phyloP scores from a whole-genome alignment of 441 rosid genomes.

The Mallotus repandus region DNA sequence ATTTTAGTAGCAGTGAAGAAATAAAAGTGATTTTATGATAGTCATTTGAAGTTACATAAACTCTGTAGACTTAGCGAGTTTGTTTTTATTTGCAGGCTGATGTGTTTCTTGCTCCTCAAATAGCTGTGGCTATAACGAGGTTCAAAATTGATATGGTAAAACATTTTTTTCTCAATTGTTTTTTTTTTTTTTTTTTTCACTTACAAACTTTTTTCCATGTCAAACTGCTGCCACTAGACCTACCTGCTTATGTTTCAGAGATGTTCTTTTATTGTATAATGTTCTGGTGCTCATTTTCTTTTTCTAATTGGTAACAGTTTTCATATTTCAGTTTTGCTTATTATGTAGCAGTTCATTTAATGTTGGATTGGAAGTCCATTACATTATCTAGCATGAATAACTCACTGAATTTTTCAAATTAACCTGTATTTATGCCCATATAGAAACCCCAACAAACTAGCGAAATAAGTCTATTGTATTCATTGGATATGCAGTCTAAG shows the following conservation, averaged over 20 bases:
- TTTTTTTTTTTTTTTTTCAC: not conserved
- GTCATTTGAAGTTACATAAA: not conserved
- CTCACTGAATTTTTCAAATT: too few relatives aligned
- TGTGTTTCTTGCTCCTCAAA: constrained; percentile 59
- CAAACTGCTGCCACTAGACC: not conserved
- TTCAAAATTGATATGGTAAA: constrained; percentile 51
- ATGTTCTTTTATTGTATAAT: too few relatives aligned
- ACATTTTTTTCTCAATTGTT: not conserved
- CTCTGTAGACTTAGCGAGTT: not conserved
- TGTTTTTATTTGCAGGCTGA: constrained; percentile 42
- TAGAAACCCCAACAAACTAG: too few relatives aligned
- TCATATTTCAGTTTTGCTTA: not conserved
- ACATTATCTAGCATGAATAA: too few relatives aligned
- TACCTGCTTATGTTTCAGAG: not conserved
- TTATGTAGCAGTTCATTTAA: not conserved
- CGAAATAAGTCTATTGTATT: too few relatives aligned
- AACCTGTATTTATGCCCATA: too few relatives aligned
- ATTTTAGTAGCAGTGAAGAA: not conserved
- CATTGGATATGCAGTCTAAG: constrained; percentile 39
- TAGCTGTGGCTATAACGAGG: constrained; percentile 34
- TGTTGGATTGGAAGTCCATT: not conserved
- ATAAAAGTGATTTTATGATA: not conserved
- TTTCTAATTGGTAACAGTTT: not conserved
- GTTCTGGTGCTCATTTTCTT: not conserved
- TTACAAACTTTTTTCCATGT: not conserved